These are phyloP conservation scores for Metschnikowia lunata DNA, from an alignment of 805 yeast species.

Conservation along the genomic window DNA sequence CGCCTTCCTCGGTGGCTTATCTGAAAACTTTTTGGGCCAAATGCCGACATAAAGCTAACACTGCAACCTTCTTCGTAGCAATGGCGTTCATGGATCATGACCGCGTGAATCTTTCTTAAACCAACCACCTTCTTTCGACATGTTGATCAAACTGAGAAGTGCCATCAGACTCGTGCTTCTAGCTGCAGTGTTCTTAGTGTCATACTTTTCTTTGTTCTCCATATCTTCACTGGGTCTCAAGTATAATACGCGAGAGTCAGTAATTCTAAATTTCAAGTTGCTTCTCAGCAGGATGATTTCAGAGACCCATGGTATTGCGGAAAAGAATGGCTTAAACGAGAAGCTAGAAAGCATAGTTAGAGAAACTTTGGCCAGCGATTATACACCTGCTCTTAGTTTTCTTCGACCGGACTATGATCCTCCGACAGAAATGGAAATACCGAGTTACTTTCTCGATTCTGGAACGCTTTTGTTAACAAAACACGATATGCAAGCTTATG, in stretches of 20 bases:
- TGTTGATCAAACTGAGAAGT: background rate
- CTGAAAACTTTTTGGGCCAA: too few species aligned
- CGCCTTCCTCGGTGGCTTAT: too few species aligned
- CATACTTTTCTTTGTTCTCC: background rate
- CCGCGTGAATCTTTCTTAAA: too few species aligned
- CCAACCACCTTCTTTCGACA: too few species aligned
- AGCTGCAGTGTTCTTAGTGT: background rate
- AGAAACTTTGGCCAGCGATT: slow-evolving; percentile 5
- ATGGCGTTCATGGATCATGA: too few species aligned
- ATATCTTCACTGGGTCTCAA: background rate
- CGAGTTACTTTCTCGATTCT: slow-evolving; percentile 1
- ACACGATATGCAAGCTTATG: slow-evolving; percentile 15
- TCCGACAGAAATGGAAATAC: slow-evolving; percentile 5
- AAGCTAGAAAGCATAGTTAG: background rate
- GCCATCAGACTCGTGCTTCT: background rate
- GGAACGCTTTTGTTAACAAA: background rate
- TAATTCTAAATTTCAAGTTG: background rate
- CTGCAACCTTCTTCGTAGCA: too few species aligned
- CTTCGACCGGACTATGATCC: slow-evolving; percentile 8
- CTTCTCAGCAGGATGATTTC: background rate
- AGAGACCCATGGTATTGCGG: background rate
- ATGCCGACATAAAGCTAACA: too few species aligned
- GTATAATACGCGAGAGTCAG: background rate
- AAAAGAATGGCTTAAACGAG: slow-evolving; percentile 1
- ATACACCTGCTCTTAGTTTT: slow-evolving; percentile 3